Evolutionary conservation across 2,329 filamentous ascomycete species (phyloP).

Genomic region (Fusarium xylarioides): DNA sequence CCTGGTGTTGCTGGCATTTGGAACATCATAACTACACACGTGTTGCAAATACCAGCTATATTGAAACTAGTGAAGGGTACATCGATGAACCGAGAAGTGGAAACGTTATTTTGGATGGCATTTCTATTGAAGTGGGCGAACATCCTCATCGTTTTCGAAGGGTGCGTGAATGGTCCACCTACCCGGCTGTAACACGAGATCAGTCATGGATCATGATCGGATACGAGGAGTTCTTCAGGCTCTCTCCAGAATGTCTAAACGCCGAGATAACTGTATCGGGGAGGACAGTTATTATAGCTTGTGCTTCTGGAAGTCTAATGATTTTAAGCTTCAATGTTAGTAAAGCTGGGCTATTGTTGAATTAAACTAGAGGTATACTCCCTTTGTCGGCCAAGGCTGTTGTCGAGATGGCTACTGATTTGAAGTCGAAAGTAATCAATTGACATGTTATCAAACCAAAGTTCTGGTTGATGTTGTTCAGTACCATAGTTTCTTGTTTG

Average conservation of each 20-base stretch:
- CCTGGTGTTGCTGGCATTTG: fast-evolving
- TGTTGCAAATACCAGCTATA: fast-evolving
- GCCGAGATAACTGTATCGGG: neutral
- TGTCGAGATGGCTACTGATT: neutral
- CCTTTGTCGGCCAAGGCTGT: too few species aligned
- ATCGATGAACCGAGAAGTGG: fast-evolving
- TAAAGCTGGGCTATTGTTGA: neutral
- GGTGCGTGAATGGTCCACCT: fast-evolving
- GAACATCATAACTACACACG: neutral
- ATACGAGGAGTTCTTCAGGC: neutral
- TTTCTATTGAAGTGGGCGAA: fast-evolving
- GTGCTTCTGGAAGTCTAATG: neutral
- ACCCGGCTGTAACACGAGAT: too few species aligned
- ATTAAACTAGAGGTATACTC: too few species aligned
- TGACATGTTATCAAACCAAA: neutral
- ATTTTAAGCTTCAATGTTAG: neutral
- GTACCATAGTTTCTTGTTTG: neutral
- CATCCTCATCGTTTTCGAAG: fast-evolving
- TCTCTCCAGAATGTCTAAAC: neutral
- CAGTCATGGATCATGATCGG: neutral
- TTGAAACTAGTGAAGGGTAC: fast-evolving
- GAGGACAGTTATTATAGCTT: fast-evolving
- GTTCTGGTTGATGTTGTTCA: fast-evolving
- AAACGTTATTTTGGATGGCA: too few species aligned
- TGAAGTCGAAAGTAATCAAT: neutral